These are phyloP conservation scores for Colletotrichum lindemuthianum DNA, from an alignment of 2,329 filamentous ascomycete species.

Conservation along the genomic window DNA sequence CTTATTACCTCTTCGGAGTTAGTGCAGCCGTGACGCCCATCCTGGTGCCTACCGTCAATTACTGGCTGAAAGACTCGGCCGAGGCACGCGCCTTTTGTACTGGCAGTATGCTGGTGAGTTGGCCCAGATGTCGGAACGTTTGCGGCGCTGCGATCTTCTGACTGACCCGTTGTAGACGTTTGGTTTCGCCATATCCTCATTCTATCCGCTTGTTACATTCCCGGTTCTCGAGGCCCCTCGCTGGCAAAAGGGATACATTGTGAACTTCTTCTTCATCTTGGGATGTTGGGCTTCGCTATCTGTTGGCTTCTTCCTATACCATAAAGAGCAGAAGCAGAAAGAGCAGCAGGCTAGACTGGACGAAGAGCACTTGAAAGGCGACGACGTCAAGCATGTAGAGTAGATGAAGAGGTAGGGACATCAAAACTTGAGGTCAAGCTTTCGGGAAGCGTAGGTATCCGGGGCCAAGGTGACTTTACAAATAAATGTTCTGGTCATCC, in stretches of 20 bases:
- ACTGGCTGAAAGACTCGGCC: conserved; percentile 39
- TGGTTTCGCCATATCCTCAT: conserved; percentile 37
- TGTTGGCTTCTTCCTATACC: conserved; percentile 29
- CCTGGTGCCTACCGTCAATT: conserved; percentile 40
- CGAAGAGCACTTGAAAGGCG: conserved; percentile 25
- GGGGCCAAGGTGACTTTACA: background rate
- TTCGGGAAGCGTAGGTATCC: background rate
- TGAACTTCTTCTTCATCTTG: conserved; percentile 37
- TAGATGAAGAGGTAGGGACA: background rate
- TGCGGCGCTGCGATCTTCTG: background rate
- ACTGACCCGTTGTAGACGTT: conserved; percentile 25
- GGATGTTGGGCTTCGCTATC: conserved; percentile 32
- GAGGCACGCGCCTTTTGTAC: conserved; percentile 39
- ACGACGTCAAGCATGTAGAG: conserved; percentile 21
- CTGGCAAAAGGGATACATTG: conserved; percentile 40
- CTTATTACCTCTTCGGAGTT: conserved; percentile 39
- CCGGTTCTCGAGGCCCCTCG: conserved; percentile 38
- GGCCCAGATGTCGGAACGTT: background rate
- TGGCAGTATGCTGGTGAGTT: conserved; percentile 38
- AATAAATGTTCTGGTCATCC: background rate
- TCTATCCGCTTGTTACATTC: conserved; percentile 37
- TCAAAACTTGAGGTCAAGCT: background rate
- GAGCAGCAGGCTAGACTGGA: conserved; percentile 13
- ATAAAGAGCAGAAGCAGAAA: conserved; percentile 24
- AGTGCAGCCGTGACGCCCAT: conserved; percentile 41